Evolutionary conservation across 1,284 basidiomycete species (phyloP), one percentile per base, ranked within the genome.

Genomic region (Leccinum brunneo-olivaceum): DNA sequence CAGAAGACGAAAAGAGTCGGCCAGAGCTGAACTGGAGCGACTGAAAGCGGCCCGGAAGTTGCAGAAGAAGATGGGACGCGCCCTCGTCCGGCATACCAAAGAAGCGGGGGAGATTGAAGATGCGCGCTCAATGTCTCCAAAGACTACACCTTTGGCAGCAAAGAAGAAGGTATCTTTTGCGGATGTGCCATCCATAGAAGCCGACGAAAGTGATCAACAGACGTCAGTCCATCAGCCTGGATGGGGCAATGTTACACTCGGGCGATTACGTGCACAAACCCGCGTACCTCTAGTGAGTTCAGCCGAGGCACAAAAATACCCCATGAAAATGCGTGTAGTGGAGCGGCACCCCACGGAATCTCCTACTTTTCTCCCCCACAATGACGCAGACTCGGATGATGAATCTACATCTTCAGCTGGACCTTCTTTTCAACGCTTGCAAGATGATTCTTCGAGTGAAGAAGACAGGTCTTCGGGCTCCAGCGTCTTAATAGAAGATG

Each of bases 31-130:
- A 53, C 65, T 75, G 49, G 74, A 73, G 35, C 70, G 63, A 35
- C 50, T 79, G 27, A 75, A 75, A 48, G 70, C 70, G 28, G 68
- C 73, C 3, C 74, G 72, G 45, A 79, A 79, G 45, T 66, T 84
- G 56, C 82, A 85, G 58, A 84, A 77, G 66, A 84, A 77, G 63
- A 84, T 88, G 81, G 85, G 83, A 2, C 78, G 73, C 51, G 79
- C 82, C 0, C 66, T 88, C 30, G 50, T 87, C 30, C 61, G 62
- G 41, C 73, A 72, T 46, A 54, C 75, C 36, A 63, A 68, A 4
- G 68, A 69, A 46, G 55, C 61, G 38, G 70, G 66, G 41, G 58
- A 65, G 39, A 70, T 71, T 20, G 66, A 70, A 42, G 49, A 37
- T 6, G 37, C 24, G 8, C 8, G 15, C 12, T 12, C 20, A 15